Base-by-base conservation (phyloP, 1,284 basidiomycete genomes). In the Wolfiporia cocos region DNA sequence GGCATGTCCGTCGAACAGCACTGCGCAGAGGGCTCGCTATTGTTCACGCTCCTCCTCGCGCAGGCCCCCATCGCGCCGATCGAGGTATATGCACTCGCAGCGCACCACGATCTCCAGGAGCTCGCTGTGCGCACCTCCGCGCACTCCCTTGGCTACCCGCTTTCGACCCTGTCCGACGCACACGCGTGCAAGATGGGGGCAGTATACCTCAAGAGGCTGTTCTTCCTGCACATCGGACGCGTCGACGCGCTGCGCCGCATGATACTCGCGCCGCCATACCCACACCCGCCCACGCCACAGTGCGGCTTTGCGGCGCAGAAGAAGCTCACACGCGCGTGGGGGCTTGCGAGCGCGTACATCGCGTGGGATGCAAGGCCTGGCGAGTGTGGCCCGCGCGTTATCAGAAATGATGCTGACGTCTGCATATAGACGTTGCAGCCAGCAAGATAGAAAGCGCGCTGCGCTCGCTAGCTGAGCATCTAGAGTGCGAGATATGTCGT, bases 401-500 rank as follows among this genome's bases (percentile, higher is more conserved):
- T 7, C 26, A 14, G 26, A 7, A 14, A 28, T 28, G 26, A 9
- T 7, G 14, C 9, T 14, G 26, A 14, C 9, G 7, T 9, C 26
- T 28, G 26, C 7, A 14, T 28, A 28, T 7, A 64, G 63, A 67
- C 49, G 39, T 65, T 31, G 62, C 63, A n/a, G 58, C 59, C 22
- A 52, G 53, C 24, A 49, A 60, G 2, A 66, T 67, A 36, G 61
- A 63, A 41, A 44, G 50, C n/a, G 63, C 63, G n/a, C 49, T 67
- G 37, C 50, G 56, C 4, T 60, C 65, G 29, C 48, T 67, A 11
- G 58, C 54, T 6, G 60, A 64, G 31, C 58, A 63, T 38, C 50
- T 67, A 2, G 42, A 51, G 3, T 67, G 65, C 42, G 49, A 79
- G 19, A 66, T 76, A 21, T 89, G 86, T 57, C 74, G 74, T 49